A percentile compares a stretch with the other conserved stretches of the same genome.
phyloP scores from a whole-genome alignment of 805 yeast genomes.

The Kodamaea restingae region DNA sequence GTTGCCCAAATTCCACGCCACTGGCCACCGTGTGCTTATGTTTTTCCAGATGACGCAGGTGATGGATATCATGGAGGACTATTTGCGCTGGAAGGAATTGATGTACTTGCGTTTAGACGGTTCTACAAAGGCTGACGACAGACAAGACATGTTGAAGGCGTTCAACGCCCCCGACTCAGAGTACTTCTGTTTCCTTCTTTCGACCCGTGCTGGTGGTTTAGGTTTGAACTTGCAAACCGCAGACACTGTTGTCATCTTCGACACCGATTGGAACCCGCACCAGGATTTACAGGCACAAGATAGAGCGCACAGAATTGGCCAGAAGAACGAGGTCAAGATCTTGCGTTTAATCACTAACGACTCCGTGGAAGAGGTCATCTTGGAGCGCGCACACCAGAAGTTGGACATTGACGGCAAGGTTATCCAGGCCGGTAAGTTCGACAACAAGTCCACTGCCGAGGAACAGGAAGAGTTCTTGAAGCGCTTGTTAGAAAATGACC shows the following conservation, averaged over 20 bases:
- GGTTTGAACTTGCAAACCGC: conserved; percentile 86
- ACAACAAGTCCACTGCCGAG: conserved; percentile 80
- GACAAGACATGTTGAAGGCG: conserved; percentile 66
- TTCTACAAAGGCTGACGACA: conserved; percentile 78
- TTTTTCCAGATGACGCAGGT: conserved; percentile 89
- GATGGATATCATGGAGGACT: conserved; percentile 89
- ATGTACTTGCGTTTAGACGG: conserved; percentile 79
- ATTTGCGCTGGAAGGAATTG: conserved; percentile 59
- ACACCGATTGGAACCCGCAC: conserved; percentile 90
- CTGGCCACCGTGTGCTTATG: conserved; percentile 75
- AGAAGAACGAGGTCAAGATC: conserved; percentile 81
- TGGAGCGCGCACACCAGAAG: conserved; percentile 79
- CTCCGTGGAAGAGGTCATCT: conserved; percentile 78
- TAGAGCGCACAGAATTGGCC: conserved; percentile 88
- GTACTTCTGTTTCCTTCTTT: conserved; percentile 71
- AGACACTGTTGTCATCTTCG: conserved; percentile 81
- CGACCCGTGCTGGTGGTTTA: conserved; percentile 88
- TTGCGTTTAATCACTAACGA: conserved; percentile 75
- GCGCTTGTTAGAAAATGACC: conserved; percentile 67
- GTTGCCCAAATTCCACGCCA: conserved; percentile 67
- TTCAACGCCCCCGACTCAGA: conserved; percentile 76
- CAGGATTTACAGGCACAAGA: conserved; percentile 90
- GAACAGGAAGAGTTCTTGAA: conserved; percentile 80
- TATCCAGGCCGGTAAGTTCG: conserved; percentile 88
- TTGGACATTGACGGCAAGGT: conserved; percentile 86